phyloP scores from a whole-genome alignment of 1,139 yeast species.

The Diutina neorugosa region DNA sequence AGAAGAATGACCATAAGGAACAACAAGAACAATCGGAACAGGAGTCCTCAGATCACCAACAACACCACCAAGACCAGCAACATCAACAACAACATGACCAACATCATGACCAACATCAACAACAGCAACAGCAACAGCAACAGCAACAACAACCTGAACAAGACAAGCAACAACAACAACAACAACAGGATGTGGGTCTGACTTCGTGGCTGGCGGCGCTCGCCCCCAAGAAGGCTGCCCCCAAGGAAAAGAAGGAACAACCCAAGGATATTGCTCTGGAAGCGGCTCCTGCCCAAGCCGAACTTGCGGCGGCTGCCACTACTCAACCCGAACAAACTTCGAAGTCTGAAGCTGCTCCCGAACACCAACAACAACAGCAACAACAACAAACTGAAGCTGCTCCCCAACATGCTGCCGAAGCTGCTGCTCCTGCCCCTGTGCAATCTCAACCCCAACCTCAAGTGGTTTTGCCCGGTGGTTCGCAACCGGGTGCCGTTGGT shows the following conservation, averaged over 20 bases:
- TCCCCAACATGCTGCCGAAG: background rate
- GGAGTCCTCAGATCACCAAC: slow-evolving; percentile 4
- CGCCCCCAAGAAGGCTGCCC: slow-evolving; percentile 36
- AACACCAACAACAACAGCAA: slow-evolving; percentile 6
- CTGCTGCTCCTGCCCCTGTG: slow-evolving; percentile 5
- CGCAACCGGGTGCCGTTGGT: slow-evolving; percentile 37
- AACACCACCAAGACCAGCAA: background rate
- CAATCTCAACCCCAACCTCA: slow-evolving; percentile 13
- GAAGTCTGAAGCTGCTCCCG: background rate
- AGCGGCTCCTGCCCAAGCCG: slow-evolving; percentile 9
- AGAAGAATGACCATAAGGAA: slow-evolving; percentile 8
- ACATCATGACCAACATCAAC: slow-evolving; percentile 5
- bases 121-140: slow-evolving; percentile 2
- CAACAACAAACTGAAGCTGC: slow-evolving; percentile 7
- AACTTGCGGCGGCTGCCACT: slow-evolving; percentile 21
- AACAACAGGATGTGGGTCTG: slow-evolving; percentile 7
- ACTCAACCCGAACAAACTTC: slow-evolving; percentile 8
- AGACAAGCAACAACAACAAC: slow-evolving; percentile 6
- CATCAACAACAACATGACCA: slow-evolving; percentile 6
- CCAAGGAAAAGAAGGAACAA: background rate
- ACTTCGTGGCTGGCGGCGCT: slow-evolving; percentile 49
- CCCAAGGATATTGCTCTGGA: slow-evolving; percentile 7
- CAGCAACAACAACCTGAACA: slow-evolving; percentile 6
- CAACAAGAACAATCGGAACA: slow-evolving; percentile 6
- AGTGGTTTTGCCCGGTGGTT: slow-evolving; percentile 57